phyloP scores from a whole-genome alignment of 768 basidiomycete genomes.

The Boletus vinaceobasis region DNA sequence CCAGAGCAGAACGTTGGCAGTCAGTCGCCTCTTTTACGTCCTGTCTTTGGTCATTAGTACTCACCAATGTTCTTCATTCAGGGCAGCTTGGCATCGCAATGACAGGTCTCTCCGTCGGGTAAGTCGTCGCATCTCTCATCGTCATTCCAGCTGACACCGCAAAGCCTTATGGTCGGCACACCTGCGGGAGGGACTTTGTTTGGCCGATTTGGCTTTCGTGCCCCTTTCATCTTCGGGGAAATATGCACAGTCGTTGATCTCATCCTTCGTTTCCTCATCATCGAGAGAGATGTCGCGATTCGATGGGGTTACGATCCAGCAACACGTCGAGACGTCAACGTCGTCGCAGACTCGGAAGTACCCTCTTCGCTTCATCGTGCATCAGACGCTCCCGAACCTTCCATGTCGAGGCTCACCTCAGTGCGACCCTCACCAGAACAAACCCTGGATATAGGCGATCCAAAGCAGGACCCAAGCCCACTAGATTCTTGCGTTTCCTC shows the following conservation, averaged over 20 bases:
- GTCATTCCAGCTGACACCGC: neutral
- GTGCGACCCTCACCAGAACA: neutral
- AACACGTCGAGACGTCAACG: slow-evolving; percentile 9
- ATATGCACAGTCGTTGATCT: slow-evolving; percentile 47
- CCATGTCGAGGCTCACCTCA: neutral
- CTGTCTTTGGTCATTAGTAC: neutral
- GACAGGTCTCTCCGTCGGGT: slow-evolving; percentile 57
- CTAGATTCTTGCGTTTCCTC: neutral
- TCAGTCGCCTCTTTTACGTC: slow-evolving; percentile 27
- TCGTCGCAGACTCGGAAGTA: slow-evolving; percentile 6
- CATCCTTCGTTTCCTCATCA: slow-evolving; percentile 49
- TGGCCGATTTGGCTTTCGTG: slow-evolving; percentile 53
- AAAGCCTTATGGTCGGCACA: slow-evolving; percentile 52
- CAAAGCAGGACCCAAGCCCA: neutral
- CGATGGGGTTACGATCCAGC: slow-evolving; percentile 46
- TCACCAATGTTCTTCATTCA: slow-evolving; percentile 15
- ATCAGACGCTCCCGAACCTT: neutral
- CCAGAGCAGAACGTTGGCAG: slow-evolving; percentile 48
- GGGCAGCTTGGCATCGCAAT: slow-evolving; percentile 63
- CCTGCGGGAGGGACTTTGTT: slow-evolving; percentile 58
- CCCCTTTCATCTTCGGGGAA: slow-evolving; percentile 55
- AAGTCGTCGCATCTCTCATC: neutral
- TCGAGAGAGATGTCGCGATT: slow-evolving; percentile 52
- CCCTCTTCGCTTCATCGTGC: neutral
- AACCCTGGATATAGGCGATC: neutral